phyloP scores from a whole-genome alignment of 768 basidiomycete genomes.

The Mycena chlorophos region DNA sequence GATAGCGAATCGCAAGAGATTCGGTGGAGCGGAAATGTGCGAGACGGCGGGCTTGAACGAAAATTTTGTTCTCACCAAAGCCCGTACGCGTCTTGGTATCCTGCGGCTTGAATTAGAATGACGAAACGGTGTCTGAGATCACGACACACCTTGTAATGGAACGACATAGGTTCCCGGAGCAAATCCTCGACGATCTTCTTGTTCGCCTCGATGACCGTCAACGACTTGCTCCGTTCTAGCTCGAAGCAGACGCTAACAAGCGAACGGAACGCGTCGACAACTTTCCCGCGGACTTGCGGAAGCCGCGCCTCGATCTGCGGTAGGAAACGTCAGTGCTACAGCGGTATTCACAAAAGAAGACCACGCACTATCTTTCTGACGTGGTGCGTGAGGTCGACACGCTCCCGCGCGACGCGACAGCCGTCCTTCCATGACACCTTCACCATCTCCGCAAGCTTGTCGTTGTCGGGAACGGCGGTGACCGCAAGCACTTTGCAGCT shows the following conservation, averaged over 20 bases:
- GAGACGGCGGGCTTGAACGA: not conserved
- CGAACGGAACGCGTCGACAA: not conserved
- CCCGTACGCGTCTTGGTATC: not conserved
- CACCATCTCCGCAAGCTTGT: not conserved
- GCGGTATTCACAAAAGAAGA: not conserved
- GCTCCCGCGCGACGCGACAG: not conserved
- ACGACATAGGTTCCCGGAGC: not conserved
- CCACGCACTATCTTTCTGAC: constrained; percentile 5
- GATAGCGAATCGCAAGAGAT: not conserved
- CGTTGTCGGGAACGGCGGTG: not conserved
- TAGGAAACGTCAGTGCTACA: not conserved
- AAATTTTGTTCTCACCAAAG: constrained; percentile 9
- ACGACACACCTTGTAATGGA: constrained; percentile 14
- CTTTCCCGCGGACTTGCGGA: constrained; percentile 8
- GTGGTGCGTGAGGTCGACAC: not conserved
- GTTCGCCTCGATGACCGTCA: constrained; percentile 3
- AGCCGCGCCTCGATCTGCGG: constrained; percentile 2
- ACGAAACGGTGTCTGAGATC: not conserved
- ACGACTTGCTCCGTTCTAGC: constrained; percentile 1
- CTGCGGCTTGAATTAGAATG: not conserved
- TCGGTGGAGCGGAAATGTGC: not conserved
- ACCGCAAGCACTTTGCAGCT: not conserved
- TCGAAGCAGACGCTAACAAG: not conserved
- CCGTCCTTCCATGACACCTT: not conserved
- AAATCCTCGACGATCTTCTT: not conserved